Evolutionary conservation across 305 asterid genomes (phyloP).

Genomic region (Plantago coronopus): DNA sequence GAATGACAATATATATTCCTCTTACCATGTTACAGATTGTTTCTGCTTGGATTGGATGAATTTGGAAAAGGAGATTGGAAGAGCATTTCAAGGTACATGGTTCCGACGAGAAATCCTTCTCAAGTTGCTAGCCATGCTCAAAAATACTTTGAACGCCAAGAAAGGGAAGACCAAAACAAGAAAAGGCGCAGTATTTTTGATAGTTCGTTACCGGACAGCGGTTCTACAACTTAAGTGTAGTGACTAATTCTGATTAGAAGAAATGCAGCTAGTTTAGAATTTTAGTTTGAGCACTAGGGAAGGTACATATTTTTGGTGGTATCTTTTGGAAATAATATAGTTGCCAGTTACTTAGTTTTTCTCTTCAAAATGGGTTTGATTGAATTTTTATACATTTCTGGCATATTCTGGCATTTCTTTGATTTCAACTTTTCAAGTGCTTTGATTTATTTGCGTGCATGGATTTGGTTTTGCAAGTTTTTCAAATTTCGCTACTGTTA

Average conservation of each 20-base stretch:
- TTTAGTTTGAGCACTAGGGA: background rate
- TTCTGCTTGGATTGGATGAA: slow-evolving; percentile 11
- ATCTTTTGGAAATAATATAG: background rate
- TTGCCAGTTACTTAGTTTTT: too few relatives aligned
- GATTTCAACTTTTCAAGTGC: too few relatives aligned
- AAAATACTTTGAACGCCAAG: slow-evolving; percentile 16
- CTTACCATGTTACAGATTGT: background rate
- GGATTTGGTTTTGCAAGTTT: too few relatives aligned
- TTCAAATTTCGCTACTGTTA: too few relatives aligned
- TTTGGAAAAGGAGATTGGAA: slow-evolving; percentile 14
- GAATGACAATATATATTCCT: background rate
- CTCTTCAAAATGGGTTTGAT: too few relatives aligned
- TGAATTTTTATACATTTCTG: too few relatives aligned
- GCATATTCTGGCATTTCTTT: too few relatives aligned
- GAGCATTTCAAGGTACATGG: slow-evolving; percentile 9
- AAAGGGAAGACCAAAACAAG: slow-evolving; percentile 8
- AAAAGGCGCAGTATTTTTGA: slow-evolving; percentile 18
- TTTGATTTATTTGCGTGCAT: too few relatives aligned
- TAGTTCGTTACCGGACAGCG: background rate
- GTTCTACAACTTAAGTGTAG: background rate
- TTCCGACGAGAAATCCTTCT: slow-evolving; percentile 7
- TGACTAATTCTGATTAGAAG: background rate
- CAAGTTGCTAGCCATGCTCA: slow-evolving; percentile 20
- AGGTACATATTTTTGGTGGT: background rate
- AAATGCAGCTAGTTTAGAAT: background rate